A percentile compares a stretch with the other conserved stretches of the same genome.
These are phyloP conservation scores for Hypoxylon sp. DNA, from an alignment of 2,329 filamentous ascomycete genomes.

Conservation along the genomic window DNA sequence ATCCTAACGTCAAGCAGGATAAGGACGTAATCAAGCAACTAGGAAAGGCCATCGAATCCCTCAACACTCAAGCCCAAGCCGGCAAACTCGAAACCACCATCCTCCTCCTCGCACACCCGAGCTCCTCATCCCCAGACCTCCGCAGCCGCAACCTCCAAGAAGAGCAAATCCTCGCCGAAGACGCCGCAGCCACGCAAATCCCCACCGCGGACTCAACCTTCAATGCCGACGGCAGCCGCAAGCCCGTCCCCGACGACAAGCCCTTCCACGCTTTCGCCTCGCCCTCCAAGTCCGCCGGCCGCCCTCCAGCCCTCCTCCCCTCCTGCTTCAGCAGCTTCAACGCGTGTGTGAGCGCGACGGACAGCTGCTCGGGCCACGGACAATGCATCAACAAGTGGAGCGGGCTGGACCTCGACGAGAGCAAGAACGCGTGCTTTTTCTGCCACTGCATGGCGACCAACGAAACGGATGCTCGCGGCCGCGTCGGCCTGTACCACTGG, in stretches of 20 bases:
- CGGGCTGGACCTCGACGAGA: conserved; percentile 55
- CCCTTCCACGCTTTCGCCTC: conserved; percentile 53
- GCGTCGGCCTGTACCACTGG: conserved; percentile 76
- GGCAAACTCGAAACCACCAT: conserved; percentile 69
- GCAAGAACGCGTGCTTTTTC: conserved; percentile 73
- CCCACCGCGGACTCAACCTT: conserved; percentile 35
- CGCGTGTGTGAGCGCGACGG: conserved; percentile 77
- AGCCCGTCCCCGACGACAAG: conserved; percentile 48
- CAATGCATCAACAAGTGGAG: conserved; percentile 77
- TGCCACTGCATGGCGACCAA: conserved; percentile 79
- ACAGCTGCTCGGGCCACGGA: conserved; percentile 87
- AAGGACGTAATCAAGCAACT: conserved; percentile 60
- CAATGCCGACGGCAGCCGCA: conserved; percentile 27
- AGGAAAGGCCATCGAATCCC: conserved; percentile 59
- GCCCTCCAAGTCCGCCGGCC: conserved; percentile 39
- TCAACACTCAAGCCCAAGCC: conserved; percentile 60
- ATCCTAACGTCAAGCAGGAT: conserved; percentile 54
- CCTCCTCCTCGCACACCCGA: conserved; percentile 65
- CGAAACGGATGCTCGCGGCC: conserved; percentile 60
- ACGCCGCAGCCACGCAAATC: conserved; percentile 5
- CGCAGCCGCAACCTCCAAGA: conserved; percentile 59
- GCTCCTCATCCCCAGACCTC: conserved; percentile 55
- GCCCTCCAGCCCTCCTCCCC: conserved; percentile 65
- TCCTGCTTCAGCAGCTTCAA: conserved; percentile 80
- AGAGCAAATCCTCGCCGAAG: conserved; percentile 61